Percentiles rank a stretch among this genome's conserved stretches.
Conservation (phyloP, 78 protist genomes). For the Pigoraptor vietnamica region DNA sequence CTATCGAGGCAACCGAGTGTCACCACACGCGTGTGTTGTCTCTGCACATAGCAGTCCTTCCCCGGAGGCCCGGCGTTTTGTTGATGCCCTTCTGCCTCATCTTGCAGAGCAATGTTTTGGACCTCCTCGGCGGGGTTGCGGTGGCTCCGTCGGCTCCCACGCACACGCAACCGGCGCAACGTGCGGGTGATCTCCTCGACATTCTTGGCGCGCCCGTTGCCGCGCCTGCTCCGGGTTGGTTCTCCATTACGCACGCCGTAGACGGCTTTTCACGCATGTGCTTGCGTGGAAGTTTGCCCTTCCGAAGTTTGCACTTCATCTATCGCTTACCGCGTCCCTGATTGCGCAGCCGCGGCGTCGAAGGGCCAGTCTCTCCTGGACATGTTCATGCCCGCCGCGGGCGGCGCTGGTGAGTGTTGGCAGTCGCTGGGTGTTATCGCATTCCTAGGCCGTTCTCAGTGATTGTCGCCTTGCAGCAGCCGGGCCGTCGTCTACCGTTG, state of each 20-base stretch:
- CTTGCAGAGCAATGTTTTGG: background rate
- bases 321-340: background rate
- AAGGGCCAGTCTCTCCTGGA: background rate
- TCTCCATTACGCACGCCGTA: too few relatives aligned
- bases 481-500: background rate
- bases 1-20: too few relatives aligned
- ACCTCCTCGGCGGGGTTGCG: background rate
- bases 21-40: too few relatives aligned
- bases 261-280: too few relatives aligned
- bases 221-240: constrained; percentile 24
- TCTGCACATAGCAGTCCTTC: too few relatives aligned
- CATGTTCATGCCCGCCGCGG: background rate
- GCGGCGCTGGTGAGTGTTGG: background rate
- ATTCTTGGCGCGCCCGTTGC: constrained; percentile 9
- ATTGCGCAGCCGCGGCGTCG: background rate
- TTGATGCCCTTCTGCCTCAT: too few relatives aligned
- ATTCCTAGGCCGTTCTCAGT: too few relatives aligned
- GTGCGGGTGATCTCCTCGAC: background rate
- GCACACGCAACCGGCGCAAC: background rate
- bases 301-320: background rate
- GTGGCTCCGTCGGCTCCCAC: background rate
- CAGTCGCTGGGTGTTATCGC: too few relatives aligned
- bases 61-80: too few relatives aligned
- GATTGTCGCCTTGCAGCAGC: background rate
- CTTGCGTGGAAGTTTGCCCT: too few relatives aligned